Conservation (phyloP, 805 yeast genomes). For the Barnettozyma wickerhamii region DNA sequence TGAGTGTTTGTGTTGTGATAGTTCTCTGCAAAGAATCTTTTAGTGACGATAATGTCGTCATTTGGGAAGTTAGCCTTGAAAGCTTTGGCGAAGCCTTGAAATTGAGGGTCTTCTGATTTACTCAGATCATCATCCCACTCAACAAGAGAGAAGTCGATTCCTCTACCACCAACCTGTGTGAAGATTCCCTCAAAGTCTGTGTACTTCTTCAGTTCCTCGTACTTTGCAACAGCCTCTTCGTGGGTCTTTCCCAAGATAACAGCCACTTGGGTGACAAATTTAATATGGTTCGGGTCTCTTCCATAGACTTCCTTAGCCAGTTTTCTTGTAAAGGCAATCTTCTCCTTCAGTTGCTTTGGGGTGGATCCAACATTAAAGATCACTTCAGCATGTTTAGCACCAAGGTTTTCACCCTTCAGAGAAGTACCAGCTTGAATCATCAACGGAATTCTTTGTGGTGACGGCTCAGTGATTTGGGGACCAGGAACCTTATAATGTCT, state of each 20-base stretch:
- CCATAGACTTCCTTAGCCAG: constrained; percentile 28
- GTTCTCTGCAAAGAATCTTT: constrained; percentile 23
- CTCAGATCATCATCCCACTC: constrained; percentile 31
- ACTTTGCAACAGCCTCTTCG: constrained; percentile 33
- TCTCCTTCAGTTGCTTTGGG: constrained; percentile 26
- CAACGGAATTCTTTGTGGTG: constrained; percentile 37
- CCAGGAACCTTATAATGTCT: constrained; percentile 28
- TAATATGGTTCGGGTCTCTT: constrained; percentile 14
- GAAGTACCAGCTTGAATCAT: constrained; percentile 38
- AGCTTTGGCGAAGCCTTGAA: constrained; percentile 22
- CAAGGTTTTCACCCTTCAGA: constrained; percentile 31
- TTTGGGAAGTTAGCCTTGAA: constrained; percentile 24
- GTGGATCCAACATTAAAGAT: constrained; percentile 32
- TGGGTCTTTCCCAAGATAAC: constrained; percentile 32
- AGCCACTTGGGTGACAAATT: constrained; percentile 10
- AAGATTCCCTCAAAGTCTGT: constrained; percentile 37
- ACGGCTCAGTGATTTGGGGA: constrained; percentile 33
- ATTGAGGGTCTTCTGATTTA: constrained; percentile 23
- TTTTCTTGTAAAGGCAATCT: constrained; percentile 23
- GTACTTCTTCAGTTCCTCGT: constrained; percentile 25
- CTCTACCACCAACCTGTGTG: constrained; percentile 37
- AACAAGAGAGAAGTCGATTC: constrained; percentile 36
- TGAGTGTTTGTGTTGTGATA: constrained; percentile 25
- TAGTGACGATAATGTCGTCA: constrained; percentile 10
- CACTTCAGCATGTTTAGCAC: constrained; percentile 35